Conservation (phyloP, 2,329 filamentous ascomycete species). For the Simplicillium sp. region DNA sequence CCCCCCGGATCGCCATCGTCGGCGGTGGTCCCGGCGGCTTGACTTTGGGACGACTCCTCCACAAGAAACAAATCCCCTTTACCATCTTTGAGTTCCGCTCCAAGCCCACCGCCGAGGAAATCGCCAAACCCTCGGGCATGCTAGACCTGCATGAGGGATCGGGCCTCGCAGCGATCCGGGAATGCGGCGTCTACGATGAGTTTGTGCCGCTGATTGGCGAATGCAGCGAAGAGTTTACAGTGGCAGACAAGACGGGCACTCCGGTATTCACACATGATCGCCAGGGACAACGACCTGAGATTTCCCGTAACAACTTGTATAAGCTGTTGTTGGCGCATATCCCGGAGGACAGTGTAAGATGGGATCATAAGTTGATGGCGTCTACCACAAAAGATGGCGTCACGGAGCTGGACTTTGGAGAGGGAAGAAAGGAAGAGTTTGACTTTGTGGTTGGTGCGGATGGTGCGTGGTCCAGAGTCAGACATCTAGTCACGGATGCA, state of each 20-base stretch:
- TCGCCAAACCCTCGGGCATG: slow-evolving; percentile 24
- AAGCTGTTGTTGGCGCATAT: slow-evolving; percentile 22
- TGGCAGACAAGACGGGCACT: slow-evolving; percentile 18
- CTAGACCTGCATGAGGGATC: slow-evolving; percentile 39
- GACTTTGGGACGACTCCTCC: slow-evolving; percentile 35
- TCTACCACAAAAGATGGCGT: slow-evolving; percentile 5
- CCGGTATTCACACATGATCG: slow-evolving; percentile 13
- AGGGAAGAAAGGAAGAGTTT: slow-evolving; percentile 13
- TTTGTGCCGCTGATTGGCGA: slow-evolving; percentile 57
- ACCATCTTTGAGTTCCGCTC: slow-evolving; percentile 25
- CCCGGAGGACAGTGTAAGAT: slow-evolving; percentile 18
- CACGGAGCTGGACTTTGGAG: slow-evolving; percentile 13
- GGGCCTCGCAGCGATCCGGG: slow-evolving; percentile 33
- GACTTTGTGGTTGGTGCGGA: slow-evolving; percentile 30
- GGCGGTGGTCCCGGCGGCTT: slow-evolving; percentile 37
- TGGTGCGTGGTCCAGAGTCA: slow-evolving; percentile 29
- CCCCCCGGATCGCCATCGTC: slow-evolving; percentile 29
- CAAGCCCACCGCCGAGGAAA: slow-evolving; percentile 14
- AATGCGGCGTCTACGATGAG: slow-evolving; percentile 44
- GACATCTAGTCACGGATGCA: slow-evolving; percentile 21
- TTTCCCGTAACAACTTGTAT: slow-evolving; percentile 23
- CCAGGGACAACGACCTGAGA: slow-evolving; percentile 22
- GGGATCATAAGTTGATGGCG: slow-evolving; percentile 19
- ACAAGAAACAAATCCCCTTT: slow-evolving; percentile 22
- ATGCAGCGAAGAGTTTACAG: slow-evolving; percentile 27